Base-by-base conservation (phyloP, 257 asterid genomes). In the Misopates orontium region DNA sequence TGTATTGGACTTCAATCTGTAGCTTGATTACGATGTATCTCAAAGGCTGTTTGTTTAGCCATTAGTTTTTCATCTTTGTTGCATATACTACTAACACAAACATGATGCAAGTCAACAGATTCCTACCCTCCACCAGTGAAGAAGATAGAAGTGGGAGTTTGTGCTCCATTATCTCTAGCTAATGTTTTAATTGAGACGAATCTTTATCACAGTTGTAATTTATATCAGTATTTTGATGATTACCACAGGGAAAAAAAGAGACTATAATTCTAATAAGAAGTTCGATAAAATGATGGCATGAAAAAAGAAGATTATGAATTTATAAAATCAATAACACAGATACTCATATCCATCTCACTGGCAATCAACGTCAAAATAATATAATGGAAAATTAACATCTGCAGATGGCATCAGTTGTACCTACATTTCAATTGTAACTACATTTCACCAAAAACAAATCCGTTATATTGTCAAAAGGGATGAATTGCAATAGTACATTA, bases 11-110 rank as follows among this genome's bases (percentile, higher is more conserved):
- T 56, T 61, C 6, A 31, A 47, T 66, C 14, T 70, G 77, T 62
- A 69, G 61, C 70, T 73, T 60, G 42, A 41, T 48, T 64, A 44
- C 64, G 71, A 59, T 73, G 39, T 64, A 73, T 57, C 44, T 4
- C 42, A 36, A 36, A 36, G 42, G 42, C 42, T 9, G 42, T 36
- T 36, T 36, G 4, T 1, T 36, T 2, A 28, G 7, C 11, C 11
- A 36, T 36, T 36, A 36, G 42, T 36, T 36, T 3, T 36, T 36
- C 42, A 8, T 36, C 7, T 28, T 28, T 4, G 42, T 36, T 10
- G 11, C 8, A 36, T 36, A 36, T 3, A 36, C 42, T 3, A 36
- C 42, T 4, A 36, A 36, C 42, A 8, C 11, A 36, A 36, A 8
- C 4, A 36, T 3, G 42, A 36, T 36, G 42, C 42, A 36, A 4